phyloP scores from a whole-genome alignment of 2,329 filamentous ascomycete species.

The Dendrostoma leiphaemia region DNA sequence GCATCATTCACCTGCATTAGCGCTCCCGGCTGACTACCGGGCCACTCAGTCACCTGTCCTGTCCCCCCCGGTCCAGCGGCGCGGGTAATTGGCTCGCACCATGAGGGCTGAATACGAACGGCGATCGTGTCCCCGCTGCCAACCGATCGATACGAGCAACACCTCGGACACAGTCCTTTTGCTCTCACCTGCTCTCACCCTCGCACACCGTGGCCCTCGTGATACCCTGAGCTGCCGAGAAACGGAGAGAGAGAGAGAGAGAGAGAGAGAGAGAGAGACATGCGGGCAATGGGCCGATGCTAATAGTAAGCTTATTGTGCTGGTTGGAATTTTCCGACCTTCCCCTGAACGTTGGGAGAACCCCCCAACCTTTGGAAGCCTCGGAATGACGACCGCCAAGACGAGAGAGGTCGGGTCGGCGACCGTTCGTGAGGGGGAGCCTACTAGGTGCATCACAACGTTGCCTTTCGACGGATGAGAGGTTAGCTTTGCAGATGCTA shows the following conservation, averaged over 20 bases:
- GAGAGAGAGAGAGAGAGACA: too few species aligned
- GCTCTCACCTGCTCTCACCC: not conserved
- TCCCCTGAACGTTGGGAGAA: too few species aligned
- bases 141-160: not conserved
- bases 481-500: not conserved
- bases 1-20: not conserved
- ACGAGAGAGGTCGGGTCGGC: not conserved
- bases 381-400: conserved; percentile 12
- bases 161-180: too few species aligned
- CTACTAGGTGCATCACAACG: conserved; percentile 9
- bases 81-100: too few species aligned
- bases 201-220: not conserved
- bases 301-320: not conserved
- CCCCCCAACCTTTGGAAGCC: not conserved
- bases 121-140: too few species aligned
- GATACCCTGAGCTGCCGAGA: not conserved
- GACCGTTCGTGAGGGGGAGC: conserved; percentile 1
- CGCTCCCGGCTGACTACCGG: not conserved
- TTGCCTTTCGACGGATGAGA: not conserved
- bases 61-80: too few species aligned
- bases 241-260: too few species aligned
- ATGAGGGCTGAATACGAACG: too few species aligned
- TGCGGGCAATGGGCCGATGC: not conserved
- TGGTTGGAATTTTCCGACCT: not conserved
- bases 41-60: not conserved